Base-by-base conservation (phyloP, 1,284 basidiomycete species). In the Volvariella surrecta region DNA sequence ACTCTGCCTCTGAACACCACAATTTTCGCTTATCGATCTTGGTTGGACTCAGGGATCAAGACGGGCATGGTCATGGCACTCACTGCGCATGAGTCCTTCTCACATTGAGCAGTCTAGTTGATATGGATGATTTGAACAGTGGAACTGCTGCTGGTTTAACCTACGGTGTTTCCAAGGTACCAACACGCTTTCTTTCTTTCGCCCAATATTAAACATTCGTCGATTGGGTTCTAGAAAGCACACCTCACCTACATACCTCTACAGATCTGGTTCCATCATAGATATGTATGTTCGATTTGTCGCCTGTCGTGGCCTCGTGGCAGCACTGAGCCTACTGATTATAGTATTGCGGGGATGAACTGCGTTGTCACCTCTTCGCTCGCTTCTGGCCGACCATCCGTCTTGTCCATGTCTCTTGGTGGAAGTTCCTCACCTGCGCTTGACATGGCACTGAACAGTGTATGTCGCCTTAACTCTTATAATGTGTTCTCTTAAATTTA, bases 111-210 rank as follows among this genome's bases (percentile, higher is more conserved):
- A 24, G 9, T 18, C 7, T 6, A 7, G 10, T 6, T 39, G 20
- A 39, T 7, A 6, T 19, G 17, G 8, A 39, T 8, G 10, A 7
- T 39, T 19, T 19, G 10, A 18, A 13, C 38, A 39, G 38, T 19
- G 38, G 38, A 15, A 24, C 21, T 4, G 20, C 20, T 7, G 38
- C 16, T 19, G 20, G 38, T n/a, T 9, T 15, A 6, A 13, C 17
- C 18, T 39, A 39, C 20, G 38, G 38, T 24, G 38, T 39, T 17
- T 7, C 38, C 28, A 28, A 85, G 66, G 37, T 30, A 16, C n/a
- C 8, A 16, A 6, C 6, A 15, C 34, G n/a, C 18, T 16, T 15
- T 7, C 6, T 16, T 8, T 4, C 15, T 19, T 19, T 19, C 8
- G 6, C 6, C 18, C n/a, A 7, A 7, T 35, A 19, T n/a, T 35